Base-by-base conservation (phyloP, 164 flowering plant species). In the Kingdonia uniflora region DNA sequence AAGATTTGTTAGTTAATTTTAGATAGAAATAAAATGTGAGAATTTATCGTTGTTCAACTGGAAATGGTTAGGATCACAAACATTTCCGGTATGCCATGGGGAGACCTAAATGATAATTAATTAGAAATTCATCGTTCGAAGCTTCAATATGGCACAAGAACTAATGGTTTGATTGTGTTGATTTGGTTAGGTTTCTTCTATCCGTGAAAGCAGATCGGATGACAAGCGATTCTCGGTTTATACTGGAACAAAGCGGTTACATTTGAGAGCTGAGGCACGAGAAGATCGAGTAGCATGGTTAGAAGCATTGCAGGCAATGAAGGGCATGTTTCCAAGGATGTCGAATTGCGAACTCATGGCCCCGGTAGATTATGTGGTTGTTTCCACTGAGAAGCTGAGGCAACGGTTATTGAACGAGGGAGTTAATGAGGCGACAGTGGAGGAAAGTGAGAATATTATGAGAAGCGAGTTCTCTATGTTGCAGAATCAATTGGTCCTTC, bases 221-320 rank as follows among this genome's bases (percentile, higher is more conserved):
- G 81, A 79, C 56, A 79, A 74, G 68, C 64, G 81, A 53, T 79
- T 79, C 52, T 76, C 81, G 1, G 72, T 80, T 5, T 76, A 63
- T 60, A 74, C 85, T 14, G 96, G 99, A 6, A 88, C 96, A 6
- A 92, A 92, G 70, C 72, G 83, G 75, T 76, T 92, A 37, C 95
- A 86, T 59, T 65, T 92, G 64, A 76, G 94, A 59, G 91, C 95
- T 0, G 97, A 92, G n/a, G 61, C 87, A 0, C 66, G 90, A 35
- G 99, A 92, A 19, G 96, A 86, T 66, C 71, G 89, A 40, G 59
- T 56, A 17, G 65, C 79, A 6, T 92, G 99, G 99, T 64, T 92
- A 77, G 97, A 88, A 29, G 95, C 95, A 19, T 71, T 92, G 71
- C 96, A 80, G 65, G 87, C 92, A 10, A 84, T 88, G 56, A 92